Evolutionary conservation across 768 basidiomycete species (phyloP), one percentile per base, ranked within the genome.

Genomic region (Tricholoma bakamatsutake): DNA sequence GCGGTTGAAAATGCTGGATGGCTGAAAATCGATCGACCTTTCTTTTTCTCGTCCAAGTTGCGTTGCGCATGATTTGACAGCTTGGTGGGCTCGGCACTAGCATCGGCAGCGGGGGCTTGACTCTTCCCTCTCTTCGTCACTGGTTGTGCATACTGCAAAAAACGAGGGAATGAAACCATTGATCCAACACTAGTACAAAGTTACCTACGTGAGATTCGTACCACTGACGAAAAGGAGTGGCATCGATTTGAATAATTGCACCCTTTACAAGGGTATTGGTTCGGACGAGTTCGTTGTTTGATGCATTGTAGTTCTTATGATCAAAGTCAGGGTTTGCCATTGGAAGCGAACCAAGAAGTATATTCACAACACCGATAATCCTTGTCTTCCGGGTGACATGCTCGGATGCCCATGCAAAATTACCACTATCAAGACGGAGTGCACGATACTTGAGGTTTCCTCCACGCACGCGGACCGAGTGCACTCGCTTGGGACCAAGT

Each of bases 231-330:
- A 98, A 99, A 60, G 97, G 97, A 31, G 96, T 87, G 60, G 97
- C 96, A 78, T 99, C 97, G 68, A 99, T 74, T 73, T 98, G 95
- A 74, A 99, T 91, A 76, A 99, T 89, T 62, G 90, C 90, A 59
- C 88, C 81, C 81, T 96, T 98, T 71, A 99, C 97, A 56, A 99
- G 87, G 54, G 97, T 99, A 80, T 99, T 98, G 67, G 97, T 99
- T 67, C 97, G 92, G 70, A 99, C 96, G 68, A 98, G 86, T 77
- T 99, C 97, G 78, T 99, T 99, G 86, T 98, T 99, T 61, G 97
- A 95, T 46, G 97, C 85, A 73, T 98, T 99, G 85, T 98, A 99
- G 49, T 93, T 90, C 93, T n/a, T 95, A 28, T 21, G 27, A 52
- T 59, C 4, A 43, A 43, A 15, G 15, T 18, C 5, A 21, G 47